Evolutionary conservation across 1,284 basidiomycete genomes (phyloP).

Genomic region (Tilletia horrida): DNA sequence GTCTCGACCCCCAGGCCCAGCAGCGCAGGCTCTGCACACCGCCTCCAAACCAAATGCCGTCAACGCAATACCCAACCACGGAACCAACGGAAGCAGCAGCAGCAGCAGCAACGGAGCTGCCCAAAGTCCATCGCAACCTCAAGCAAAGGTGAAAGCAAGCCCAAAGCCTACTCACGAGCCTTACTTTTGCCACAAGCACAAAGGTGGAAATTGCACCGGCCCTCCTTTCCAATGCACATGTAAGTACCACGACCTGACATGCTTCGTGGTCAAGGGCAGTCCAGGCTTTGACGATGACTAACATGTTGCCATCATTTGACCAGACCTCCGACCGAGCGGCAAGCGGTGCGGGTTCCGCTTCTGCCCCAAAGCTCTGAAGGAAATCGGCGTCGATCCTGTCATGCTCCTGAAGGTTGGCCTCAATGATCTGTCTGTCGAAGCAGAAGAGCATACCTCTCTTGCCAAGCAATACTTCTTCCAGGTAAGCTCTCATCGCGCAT

Average conservation of each 20-base stretch:
- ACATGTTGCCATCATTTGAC: no score
- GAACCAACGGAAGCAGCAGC: not conserved
- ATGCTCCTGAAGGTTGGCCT: conserved; percentile 11
- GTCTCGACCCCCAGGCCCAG: no score
- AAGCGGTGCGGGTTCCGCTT: conserved; percentile 15
- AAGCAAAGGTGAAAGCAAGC: not conserved
- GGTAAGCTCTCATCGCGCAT: not conserved
- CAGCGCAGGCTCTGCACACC: not conserved
- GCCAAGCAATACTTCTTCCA: conserved; percentile 1
- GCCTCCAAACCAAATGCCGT: not conserved
- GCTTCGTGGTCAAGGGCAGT: not conserved
- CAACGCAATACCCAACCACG: not conserved
- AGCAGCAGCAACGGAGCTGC: not conserved
- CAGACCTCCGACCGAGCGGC: conserved; percentile 12
- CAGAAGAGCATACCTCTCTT: not conserved
- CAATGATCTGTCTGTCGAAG: conserved; percentile 6
- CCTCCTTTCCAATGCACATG: conserved; percentile 3
- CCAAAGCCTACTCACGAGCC: not conserved
- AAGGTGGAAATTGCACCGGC: not conserved
- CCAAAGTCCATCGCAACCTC: not conserved
- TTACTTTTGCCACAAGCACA: conserved; percentile 7
- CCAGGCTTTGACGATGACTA: not conserved
- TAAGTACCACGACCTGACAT: not conserved
- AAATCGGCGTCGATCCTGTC: conserved; percentile 8
- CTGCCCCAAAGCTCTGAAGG: not conserved